Base-by-base conservation (phyloP, 78 protist genomes). In the Pelomyxa schiedti region DNA sequence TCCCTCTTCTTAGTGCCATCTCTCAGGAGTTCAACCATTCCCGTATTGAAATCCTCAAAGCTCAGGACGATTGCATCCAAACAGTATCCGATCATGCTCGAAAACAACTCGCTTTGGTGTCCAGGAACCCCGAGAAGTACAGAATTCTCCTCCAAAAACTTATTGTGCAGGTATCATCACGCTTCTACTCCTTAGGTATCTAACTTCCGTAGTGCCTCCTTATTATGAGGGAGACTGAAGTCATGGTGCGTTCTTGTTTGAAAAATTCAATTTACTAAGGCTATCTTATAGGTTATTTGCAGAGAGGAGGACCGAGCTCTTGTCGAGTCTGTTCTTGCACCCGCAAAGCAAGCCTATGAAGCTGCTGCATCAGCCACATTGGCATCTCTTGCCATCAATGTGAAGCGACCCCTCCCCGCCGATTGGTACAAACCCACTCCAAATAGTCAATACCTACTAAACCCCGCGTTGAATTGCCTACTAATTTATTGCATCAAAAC, bases 1-100 rank as follows among this genome's bases (percentile, higher is more conserved):
- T 72, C 42, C 69, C 70, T 5, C 7, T 8, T 1, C 22, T 1
- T 36, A 52, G 52, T 8, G 41, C 65, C 9, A 72, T 68, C 74
- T 83, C 88, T 4, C 76, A 77, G 74, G 75, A 58, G 39, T 36
- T 76, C 38, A 75, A 78, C 66, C 5, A 22, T 9, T 1, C 53
- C 3, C 88, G 88, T 16, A 66, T 86, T 32, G 42, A 39, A 69
- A 32, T 70, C 16, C 83, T 86, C 38, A 47, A 71, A 66, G 81
- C 63, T 39, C 76, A 72, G 39, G 83, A 86, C 39, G 73, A 80
- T 35, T 32, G 1, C 32, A 8, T 86, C 29, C 30, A 66, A 40
- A 4, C 0, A 4, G 16, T 77, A 26, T n/a, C 66, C 4, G 75
- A 30, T 29, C 78, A 80, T 29, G 67, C 81, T 29, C 4, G 7